Conservation (phyloP, 352 stramenopile species). For the Thalassiosira exigua region DNA sequence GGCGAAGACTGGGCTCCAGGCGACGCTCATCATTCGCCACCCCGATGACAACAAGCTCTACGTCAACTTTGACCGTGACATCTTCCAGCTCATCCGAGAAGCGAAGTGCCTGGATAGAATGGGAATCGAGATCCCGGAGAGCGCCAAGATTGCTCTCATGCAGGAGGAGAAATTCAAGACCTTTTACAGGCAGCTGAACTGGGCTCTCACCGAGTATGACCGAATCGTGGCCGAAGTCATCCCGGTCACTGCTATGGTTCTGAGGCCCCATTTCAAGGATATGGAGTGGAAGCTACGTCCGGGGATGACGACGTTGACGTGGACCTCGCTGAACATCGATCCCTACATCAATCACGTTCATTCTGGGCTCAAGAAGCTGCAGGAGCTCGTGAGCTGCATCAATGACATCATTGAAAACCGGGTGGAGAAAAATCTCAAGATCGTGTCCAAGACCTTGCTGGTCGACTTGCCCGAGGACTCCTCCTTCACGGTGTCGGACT, state of each 20-base stretch:
- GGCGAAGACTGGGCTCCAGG: constrained; percentile 96
- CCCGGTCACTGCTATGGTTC: constrained; percentile 93
- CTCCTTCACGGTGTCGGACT: constrained; percentile 97
- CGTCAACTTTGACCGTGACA: constrained; percentile 99
- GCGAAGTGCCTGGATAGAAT: constrained; percentile 98
- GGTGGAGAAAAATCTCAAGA: constrained; percentile 98
- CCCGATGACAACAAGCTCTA: constrained; percentile 98
- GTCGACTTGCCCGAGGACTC: constrained; percentile 96
- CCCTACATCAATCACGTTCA: constrained; percentile 94
- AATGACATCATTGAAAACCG: constrained; percentile 99
- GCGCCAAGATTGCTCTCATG: constrained; percentile 96
- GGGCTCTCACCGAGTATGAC: constrained; percentile 96
- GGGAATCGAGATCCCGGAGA: constrained; percentile 97
- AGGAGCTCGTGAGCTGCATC: constrained; percentile 97
- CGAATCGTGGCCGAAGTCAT: constrained; percentile 97
- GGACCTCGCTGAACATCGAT: constrained; percentile 99
- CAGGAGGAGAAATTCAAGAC: constrained; percentile 98
- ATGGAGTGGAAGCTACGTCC: constrained; percentile 99
- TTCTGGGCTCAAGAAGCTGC: constrained; percentile 92
- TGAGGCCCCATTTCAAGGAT: constrained; percentile 97
- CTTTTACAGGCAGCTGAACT: constrained; percentile 98
- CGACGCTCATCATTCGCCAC: constrained; percentile 98
- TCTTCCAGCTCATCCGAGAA: constrained; percentile 96
- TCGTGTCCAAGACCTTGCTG: constrained; percentile 96
- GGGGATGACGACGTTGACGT: constrained; percentile 99